Conservation (phyloP, 2,329 filamentous ascomycete genomes). For the Amesomyces nigricolor region DNA sequence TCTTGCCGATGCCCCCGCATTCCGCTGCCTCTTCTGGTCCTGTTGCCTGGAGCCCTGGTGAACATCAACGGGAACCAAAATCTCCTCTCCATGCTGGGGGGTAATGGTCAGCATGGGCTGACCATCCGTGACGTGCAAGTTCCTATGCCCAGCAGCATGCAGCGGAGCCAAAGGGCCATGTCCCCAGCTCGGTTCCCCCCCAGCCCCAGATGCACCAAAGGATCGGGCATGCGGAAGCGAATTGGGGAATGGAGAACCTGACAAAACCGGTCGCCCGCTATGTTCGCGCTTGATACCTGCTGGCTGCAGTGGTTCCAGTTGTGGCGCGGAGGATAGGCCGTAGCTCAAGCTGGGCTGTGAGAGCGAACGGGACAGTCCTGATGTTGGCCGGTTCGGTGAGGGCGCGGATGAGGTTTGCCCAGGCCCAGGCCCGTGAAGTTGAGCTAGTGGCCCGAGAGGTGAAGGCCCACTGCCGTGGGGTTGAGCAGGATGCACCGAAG, state of each 20-base stretch:
- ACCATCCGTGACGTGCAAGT: conserved; percentile 25
- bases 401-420: conserved; percentile 4
- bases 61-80: conserved; percentile 66
- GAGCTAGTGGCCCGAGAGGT: conserved; percentile 22
- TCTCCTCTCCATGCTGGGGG: conserved; percentile 37
- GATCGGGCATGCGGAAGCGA: conserved; percentile 10
- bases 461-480: conserved; percentile 21
- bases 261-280: conserved; percentile 18
- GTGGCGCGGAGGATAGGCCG: conserved; percentile 20
- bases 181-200: conserved; percentile 22
- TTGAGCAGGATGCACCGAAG: conserved; percentile 21
- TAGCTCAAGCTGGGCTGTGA: conserved; percentile 34
- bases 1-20: conserved; percentile 77
- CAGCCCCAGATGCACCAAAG: not conserved
- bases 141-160: conserved; percentile 18
- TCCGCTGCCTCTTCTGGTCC: conserved; percentile 79
- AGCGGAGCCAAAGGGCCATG: conserved; percentile 12
- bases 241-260: conserved; percentile 17
- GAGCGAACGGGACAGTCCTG: conserved; percentile 30
- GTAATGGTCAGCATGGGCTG: conserved; percentile 31
- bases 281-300: conserved; percentile 19
- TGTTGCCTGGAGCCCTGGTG: conserved; percentile 76
- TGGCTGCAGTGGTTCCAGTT: conserved; percentile 17
- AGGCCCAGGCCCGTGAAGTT: conserved; percentile 9
- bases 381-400: conserved; percentile 22